Evolutionary conservation across 2,329 filamentous ascomycete species (phyloP), one percentile per base, ranked within the genome.

Genomic region (Pestalotiopsis sp.): DNA sequence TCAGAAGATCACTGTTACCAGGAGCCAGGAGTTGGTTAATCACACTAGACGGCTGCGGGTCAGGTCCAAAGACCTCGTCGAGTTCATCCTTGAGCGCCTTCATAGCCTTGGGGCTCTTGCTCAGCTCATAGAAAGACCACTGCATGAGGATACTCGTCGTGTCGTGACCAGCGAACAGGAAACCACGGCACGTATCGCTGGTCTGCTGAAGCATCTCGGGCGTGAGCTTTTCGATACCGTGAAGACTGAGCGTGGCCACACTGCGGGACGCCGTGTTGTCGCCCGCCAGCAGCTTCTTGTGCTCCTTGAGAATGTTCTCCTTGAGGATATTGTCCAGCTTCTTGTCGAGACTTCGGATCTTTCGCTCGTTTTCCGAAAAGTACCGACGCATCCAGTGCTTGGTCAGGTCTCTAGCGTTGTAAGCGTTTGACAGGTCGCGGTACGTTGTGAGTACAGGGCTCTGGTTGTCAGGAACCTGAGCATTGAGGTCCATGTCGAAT

Each of bases 111-210:
- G 72, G 72, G 17, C 68, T 70, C 7, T 68, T 69, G 9, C 67
- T 67, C 23, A 74, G 59, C 56, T 74, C 69, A 31, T 73, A 73
- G 39, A 73, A 65, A 2, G 56, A 64, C 70, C 71, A 74, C 12
- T 68, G 31, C 11, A 73, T 20, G 17, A 62, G 61, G 7, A 61
- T 70, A 23, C 67, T 72, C 1, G 69, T 72, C 11, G 71, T 72
- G 39, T 74, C 70, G 27, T 73, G 72, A 4, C 72, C 72, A 9
- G 72, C 71, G 9, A 74, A 70, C 4, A 74, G 68, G 41, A 74
- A 73, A 7, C 65, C 73, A 2, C 65, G 68, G 2, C 72, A 59
- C 23, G 73, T 71, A 41, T 73, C 72, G 9, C 68, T 70, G 1
- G 71, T 71, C 27, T 68, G 67, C 17, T 71, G 69, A 1, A 73